These are phyloP conservation scores for Yarrowia phangngaensis DNA, from an alignment of 805 yeast species.

Conservation along the genomic window DNA sequence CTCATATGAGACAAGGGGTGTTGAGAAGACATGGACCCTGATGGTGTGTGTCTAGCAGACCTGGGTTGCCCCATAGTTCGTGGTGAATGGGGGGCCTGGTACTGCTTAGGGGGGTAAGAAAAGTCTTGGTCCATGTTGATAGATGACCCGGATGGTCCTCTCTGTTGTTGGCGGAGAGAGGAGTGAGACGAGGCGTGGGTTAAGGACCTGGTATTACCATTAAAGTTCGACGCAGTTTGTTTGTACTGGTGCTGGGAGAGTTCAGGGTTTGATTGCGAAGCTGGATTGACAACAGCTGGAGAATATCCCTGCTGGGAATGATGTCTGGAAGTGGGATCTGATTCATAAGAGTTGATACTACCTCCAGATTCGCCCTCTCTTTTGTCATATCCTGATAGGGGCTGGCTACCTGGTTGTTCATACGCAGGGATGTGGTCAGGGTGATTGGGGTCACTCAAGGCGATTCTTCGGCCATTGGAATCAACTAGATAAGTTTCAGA, in stretches of 20 bases:
- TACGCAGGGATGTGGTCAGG: constrained; percentile 11
- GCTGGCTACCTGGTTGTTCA: not conserved
- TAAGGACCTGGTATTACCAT: constrained; percentile 21
- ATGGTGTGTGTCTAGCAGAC: constrained; percentile 23
- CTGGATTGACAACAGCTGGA: not conserved
- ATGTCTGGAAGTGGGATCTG: not conserved
- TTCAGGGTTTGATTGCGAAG: constrained; percentile 7
- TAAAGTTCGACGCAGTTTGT: constrained; percentile 20
- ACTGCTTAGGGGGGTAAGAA: constrained; percentile 20
- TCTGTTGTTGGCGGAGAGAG: constrained; percentile 21
- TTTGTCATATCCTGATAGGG: too few species aligned
- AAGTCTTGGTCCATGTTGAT: constrained; percentile 19
- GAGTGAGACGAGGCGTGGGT: constrained; percentile 25
- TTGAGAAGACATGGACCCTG: constrained; percentile 14
- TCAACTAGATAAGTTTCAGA: constrained; percentile 20
- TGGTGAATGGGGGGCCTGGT: constrained; percentile 24
- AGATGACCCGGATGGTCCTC: constrained; percentile 19
- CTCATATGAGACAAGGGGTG: constrained; percentile 22
- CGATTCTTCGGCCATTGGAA: constrained; percentile 22
- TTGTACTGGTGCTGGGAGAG: constrained; percentile 18
- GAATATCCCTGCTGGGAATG: constrained; percentile 1
- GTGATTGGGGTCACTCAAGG: constrained; percentile 16
- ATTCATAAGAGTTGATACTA: too few species aligned
- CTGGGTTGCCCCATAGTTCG: constrained; percentile 24
- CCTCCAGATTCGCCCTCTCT: too few species aligned